phyloP scores from a whole-genome alignment of 352 stramenopile species.

The Elongisporangium prolatum region DNA sequence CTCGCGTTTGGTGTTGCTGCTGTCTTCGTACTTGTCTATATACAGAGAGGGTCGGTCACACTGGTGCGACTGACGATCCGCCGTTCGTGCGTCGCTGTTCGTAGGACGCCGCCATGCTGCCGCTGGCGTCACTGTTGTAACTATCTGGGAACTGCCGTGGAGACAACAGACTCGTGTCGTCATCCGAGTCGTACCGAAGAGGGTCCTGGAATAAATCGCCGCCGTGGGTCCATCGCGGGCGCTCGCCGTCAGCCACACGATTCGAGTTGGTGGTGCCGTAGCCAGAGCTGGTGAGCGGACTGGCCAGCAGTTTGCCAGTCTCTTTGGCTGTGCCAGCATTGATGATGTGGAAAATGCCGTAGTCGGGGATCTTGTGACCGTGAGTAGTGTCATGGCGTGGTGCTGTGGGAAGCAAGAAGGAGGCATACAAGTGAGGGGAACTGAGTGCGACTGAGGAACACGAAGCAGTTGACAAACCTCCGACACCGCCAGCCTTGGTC shows the following conservation, averaged over 20 bases:
- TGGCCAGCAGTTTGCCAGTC: slow-evolving; percentile 50
- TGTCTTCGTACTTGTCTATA: neutral
- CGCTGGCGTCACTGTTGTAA: slow-evolving; percentile 64
- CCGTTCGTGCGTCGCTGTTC: slow-evolving; percentile 7
- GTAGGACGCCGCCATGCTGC: slow-evolving; percentile 14
- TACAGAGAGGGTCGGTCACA: neutral
- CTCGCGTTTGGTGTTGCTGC: neutral
- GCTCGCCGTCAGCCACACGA: slow-evolving; percentile 28
- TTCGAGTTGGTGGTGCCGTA: slow-evolving; percentile 47
- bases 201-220: slow-evolving; percentile 81
- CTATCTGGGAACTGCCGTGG: slow-evolving; percentile 55
- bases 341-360: slow-evolving; percentile 86
- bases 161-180: slow-evolving; percentile 49
- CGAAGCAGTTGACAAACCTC: slow-evolving; percentile 29
- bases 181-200: slow-evolving; percentile 81
- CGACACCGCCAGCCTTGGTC: slow-evolving; percentile 75
- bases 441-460: slow-evolving; percentile 1
- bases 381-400: slow-evolving; percentile 53
- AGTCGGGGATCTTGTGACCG: slow-evolving; percentile 69
- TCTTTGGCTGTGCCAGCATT: slow-evolving; percentile 37
- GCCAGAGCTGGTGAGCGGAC: slow-evolving; percentile 43
- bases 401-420: slow-evolving; percentile 22
- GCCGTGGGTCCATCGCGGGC: slow-evolving; percentile 69
- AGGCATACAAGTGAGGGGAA: slow-evolving; percentile 1
- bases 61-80: neutral